Evolutionary conservation across 441 rosid species (phyloP).

Genomic region (Jatropha multifida): DNA sequence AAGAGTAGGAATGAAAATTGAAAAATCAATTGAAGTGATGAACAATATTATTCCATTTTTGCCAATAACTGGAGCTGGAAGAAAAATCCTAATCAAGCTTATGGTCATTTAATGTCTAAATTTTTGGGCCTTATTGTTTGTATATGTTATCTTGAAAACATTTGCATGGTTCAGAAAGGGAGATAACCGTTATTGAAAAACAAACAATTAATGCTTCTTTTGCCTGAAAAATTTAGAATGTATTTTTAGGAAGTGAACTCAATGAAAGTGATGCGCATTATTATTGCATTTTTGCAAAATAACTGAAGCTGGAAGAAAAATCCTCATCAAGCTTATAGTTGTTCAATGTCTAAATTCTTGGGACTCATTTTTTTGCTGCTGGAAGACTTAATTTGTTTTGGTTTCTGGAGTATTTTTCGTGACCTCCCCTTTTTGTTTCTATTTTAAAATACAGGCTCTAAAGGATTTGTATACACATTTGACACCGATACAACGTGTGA

Average conservation of each 20-base stretch:
- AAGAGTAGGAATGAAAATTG: not conserved
- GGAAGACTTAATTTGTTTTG: not conserved
- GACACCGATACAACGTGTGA: conserved; percentile 89
- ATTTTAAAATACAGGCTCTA: conserved; percentile 53
- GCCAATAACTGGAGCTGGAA: not conserved
- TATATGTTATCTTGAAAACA: not conserved
- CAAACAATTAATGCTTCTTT: not conserved
- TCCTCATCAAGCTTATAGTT: not conserved
- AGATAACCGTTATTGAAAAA: not conserved
- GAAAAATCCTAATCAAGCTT: not conserved
- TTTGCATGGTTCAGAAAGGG: not conserved
- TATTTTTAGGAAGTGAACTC: not conserved
- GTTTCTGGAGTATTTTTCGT: conserved; percentile 8
- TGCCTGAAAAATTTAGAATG: not conserved
- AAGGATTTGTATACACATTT: conserved; percentile 76
- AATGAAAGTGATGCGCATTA: not conserved
- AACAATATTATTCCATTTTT: not conserved
- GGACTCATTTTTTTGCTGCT: conserved; percentile 3
- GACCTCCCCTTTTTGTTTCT: conserved; percentile 7
- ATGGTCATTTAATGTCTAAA: not conserved
- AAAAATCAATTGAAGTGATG: conserved; percentile 3
- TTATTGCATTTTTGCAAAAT: not conserved
- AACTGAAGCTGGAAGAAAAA: not conserved
- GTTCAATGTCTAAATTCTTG: conserved; percentile 12
- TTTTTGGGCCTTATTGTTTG: conserved; percentile 12